A percentile compares a stretch with the other conserved stretches of the same genome.
phyloP scores from a whole-genome alignment of 768 basidiomycete genomes.

The Amanita pallidorosea region DNA sequence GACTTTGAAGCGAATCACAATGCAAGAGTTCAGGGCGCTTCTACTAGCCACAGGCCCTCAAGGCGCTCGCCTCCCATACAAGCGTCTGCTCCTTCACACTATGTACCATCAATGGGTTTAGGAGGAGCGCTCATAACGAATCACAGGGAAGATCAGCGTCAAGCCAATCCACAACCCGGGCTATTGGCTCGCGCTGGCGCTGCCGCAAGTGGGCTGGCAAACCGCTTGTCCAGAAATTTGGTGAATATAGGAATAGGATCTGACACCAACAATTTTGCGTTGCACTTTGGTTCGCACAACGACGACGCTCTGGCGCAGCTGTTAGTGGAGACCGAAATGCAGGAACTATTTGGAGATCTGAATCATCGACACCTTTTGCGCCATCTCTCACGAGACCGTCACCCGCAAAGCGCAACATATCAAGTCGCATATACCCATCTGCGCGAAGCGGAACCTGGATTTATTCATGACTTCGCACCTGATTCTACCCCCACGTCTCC shows the following conservation, averaged over 20 bases:
- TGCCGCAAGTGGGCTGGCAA: constrained; percentile 6
- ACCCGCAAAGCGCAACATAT: constrained; percentile 31
- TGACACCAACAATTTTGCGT: not conserved
- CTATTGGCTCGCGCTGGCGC: constrained; percentile 9
- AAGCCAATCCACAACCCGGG: constrained; percentile 9
- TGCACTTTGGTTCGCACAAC: not conserved
- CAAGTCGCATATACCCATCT: constrained; percentile 58
- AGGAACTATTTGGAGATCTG: constrained; percentile 2
- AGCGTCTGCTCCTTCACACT: constrained; percentile 37
- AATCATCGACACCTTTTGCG: constrained; percentile 3
- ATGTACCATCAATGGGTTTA: constrained; percentile 49
- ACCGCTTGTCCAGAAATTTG: constrained; percentile 1
- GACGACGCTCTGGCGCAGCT: constrained; percentile 10
- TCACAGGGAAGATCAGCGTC: constrained; percentile 14
- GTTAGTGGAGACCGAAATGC: constrained; percentile 7
- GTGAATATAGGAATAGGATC: not conserved
- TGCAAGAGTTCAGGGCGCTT: constrained; percentile 7
- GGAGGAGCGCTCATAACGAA: constrained; percentile 51
- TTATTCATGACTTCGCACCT: constrained; percentile 55
- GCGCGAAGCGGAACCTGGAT: constrained; percentile 42
- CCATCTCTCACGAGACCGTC: constrained; percentile 4
- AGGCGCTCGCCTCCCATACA: constrained; percentile 13
- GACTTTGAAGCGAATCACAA: constrained; percentile 31
- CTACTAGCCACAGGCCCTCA: constrained; percentile 10
- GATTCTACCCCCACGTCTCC: constrained; percentile 15